Base-by-base conservation (phyloP, 306 rosid genomes). In the Lathyrus tuberosus region DNA sequence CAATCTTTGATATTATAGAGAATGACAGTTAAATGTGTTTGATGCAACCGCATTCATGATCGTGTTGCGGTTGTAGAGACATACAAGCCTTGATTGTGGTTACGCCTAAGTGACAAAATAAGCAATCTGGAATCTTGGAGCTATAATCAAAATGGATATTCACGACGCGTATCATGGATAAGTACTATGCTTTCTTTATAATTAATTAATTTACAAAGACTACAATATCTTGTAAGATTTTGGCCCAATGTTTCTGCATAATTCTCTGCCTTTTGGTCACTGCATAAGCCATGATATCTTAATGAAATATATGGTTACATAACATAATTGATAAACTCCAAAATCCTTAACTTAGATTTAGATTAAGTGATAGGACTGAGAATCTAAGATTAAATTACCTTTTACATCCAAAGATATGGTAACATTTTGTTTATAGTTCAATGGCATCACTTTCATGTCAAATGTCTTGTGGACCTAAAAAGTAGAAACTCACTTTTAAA, bases 201-300 rank as follows among this genome's bases (percentile, higher is more conserved):
- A 42, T 20, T 53, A 30, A 61, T 65, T 76, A 38, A 56, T 31
- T 10, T 38, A 26, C 42, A 65, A 66, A 61, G 51, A 14, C 51
- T 43, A 31, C 26, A 68, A 26, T 54, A 71, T 82, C 76, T 78
- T 78, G 38, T 66, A 26, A 76, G 83, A 82, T 82, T 74, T 78
- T 61, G 81, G 81, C 75, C 78, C 83, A 75, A 58, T 46, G 58
- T 30, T 54, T 61, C n/a, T 53, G 69, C 67, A 71, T 48, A 62
- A 78, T 37, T 54, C 51, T 7, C 12, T 75, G 79, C 57, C 83
- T 71, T 82, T 71, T 74, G 72, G 68, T 60, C 33, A 47, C 33
- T 43, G 26, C 28, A 42, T 59, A 59, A 69, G 72, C 75, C 66
- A 69, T 44, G 69, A 31, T 40, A 53, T 71, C 75, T 58, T 31